Conservation (phyloP, 495 filamentous ascomycete genomes). For the Penicillium cosmopolitanum region DNA sequence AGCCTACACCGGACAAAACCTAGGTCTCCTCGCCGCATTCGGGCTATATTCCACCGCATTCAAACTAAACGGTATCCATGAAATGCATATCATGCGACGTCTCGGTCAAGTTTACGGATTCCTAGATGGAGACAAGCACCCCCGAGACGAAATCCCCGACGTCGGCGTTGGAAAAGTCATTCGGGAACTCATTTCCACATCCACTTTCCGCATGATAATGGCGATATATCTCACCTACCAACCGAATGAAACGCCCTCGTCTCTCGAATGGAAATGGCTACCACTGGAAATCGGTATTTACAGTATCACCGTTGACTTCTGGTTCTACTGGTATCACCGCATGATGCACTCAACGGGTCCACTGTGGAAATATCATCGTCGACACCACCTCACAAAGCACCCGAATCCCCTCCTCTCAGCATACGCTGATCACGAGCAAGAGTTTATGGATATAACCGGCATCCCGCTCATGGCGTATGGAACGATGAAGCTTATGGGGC, state of each 20-base stretch:
- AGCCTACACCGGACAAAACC: slow-evolving; percentile 18
- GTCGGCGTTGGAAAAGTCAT: slow-evolving; percentile 30
- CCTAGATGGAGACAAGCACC: slow-evolving; percentile 34
- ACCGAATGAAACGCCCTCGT: slow-evolving; percentile 39
- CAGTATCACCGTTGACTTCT: slow-evolving; percentile 33
- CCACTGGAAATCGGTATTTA: slow-evolving; percentile 33
- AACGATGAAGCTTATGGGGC: slow-evolving; percentile 25
- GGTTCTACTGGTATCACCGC: slow-evolving; percentile 38
- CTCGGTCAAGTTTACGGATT: slow-evolving; percentile 33
- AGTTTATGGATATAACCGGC: slow-evolving; percentile 35
- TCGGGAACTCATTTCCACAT: slow-evolving; percentile 29
- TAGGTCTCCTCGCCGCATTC: slow-evolving; percentile 22
- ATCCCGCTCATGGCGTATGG: slow-evolving; percentile 31
- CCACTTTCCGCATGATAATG: slow-evolving; percentile 29
- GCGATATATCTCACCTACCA: slow-evolving; percentile 28
- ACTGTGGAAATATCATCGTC: slow-evolving; percentile 34
- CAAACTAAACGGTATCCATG: slow-evolving; percentile 29
- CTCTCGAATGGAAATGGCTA: slow-evolving; percentile 29
- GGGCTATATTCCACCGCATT: slow-evolving; percentile 29
- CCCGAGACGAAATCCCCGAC: slow-evolving; percentile 33
- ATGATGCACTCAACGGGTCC: slow-evolving; percentile 27
- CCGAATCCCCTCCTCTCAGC: slow-evolving; percentile 33
- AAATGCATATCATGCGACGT: slow-evolving; percentile 32
- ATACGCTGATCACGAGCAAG: slow-evolving; percentile 35
- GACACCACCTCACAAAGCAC: slow-evolving; percentile 34